These are phyloP conservation scores for Euphrasia confusa DNA, from an alignment of 257 asterid species.

Conservation along the genomic window DNA sequence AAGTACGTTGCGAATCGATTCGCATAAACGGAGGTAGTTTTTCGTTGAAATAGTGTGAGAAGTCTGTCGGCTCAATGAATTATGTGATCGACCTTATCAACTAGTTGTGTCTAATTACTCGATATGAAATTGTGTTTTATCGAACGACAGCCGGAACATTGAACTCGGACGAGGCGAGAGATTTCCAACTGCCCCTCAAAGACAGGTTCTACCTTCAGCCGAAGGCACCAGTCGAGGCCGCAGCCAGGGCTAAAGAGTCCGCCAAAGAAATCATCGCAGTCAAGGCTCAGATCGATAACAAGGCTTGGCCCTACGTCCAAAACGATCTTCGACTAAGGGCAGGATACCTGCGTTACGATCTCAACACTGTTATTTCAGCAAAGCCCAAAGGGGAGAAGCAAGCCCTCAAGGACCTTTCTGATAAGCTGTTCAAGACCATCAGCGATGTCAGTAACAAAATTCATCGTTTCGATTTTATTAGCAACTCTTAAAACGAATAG, in stretches of 20 bases:
- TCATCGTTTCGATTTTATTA: not conserved
- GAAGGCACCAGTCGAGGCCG: conserved; percentile 68
- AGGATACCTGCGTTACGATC: conserved; percentile 73
- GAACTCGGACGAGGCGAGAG: conserved; percentile 88
- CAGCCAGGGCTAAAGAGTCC: conserved; percentile 70
- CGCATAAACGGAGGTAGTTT: too few relatives aligned
- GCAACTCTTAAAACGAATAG: not conserved
- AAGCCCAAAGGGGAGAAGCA: conserved; percentile 73
- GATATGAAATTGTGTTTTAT: not conserved
- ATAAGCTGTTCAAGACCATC: conserved; percentile 59
- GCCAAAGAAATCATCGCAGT: conserved; percentile 74
- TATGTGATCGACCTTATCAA: not conserved
- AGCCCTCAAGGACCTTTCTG: conserved; percentile 55
- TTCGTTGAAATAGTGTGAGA: too few relatives aligned
- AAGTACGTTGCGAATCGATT: too few relatives aligned
- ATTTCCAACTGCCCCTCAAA: conserved; percentile 59
- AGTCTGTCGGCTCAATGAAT: not conserved
- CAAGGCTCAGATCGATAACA: conserved; percentile 58
- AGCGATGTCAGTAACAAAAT: conserved; percentile 35
- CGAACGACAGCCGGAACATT: conserved; percentile 64
- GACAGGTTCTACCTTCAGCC: conserved; percentile 75
- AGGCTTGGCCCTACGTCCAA: conserved; percentile 95
- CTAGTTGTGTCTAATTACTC: not conserved
- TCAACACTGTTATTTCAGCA: conserved; percentile 75
- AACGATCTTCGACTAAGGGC: conserved; percentile 78